Conservation (phyloP, 768 basidiomycete species). For the Rhodotorula paludigena region DNA sequence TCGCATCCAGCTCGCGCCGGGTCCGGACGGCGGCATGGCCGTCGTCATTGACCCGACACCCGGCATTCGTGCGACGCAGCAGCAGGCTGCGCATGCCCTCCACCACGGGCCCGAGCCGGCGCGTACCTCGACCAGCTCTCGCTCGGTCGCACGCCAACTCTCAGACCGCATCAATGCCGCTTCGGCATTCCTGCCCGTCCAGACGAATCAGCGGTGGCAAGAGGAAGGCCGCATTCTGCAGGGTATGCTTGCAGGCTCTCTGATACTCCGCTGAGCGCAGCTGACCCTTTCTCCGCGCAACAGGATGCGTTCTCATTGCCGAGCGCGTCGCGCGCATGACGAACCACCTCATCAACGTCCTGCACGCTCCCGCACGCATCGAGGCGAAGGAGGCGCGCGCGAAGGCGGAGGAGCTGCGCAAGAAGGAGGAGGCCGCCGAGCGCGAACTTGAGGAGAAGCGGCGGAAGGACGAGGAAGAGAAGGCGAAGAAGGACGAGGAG, state of each 20-base stretch:
- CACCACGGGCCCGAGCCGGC: not conserved
- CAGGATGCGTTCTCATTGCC: conserved; percentile 31
- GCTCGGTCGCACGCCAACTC: conserved; percentile 29
- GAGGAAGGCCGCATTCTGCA: conserved; percentile 47
- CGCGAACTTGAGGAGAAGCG: conserved; percentile 20
- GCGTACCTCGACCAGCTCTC: not conserved
- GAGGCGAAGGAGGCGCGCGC: conserved; percentile 50
- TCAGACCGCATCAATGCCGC: conserved; percentile 36
- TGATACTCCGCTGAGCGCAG: not conserved
- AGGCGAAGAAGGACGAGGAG: conserved; percentile 20
- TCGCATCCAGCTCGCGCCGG: conserved; percentile 32
- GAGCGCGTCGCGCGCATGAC: conserved; percentile 40
- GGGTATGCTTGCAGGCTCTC: conserved; percentile 12
- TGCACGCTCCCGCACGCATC: conserved; percentile 47
- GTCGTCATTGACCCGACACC: conserved; percentile 35
- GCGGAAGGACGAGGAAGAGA: conserved; percentile 17
- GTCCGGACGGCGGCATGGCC: conserved; percentile 34
- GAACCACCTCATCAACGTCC: conserved; percentile 47
- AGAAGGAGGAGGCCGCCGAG: conserved; percentile 18
- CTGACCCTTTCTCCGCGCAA: not conserved
- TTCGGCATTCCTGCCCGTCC: conserved; percentile 43
- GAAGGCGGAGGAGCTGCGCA: conserved; percentile 51
- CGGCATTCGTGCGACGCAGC: conserved; percentile 11
- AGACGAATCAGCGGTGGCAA: conserved; percentile 48
- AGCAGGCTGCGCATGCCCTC: not conserved